Evolutionary conservation across 1,284 basidiomycete genomes (phyloP), one percentile per base, ranked within the genome.

Genomic region (Coniferiporia sulphurascens): DNA sequence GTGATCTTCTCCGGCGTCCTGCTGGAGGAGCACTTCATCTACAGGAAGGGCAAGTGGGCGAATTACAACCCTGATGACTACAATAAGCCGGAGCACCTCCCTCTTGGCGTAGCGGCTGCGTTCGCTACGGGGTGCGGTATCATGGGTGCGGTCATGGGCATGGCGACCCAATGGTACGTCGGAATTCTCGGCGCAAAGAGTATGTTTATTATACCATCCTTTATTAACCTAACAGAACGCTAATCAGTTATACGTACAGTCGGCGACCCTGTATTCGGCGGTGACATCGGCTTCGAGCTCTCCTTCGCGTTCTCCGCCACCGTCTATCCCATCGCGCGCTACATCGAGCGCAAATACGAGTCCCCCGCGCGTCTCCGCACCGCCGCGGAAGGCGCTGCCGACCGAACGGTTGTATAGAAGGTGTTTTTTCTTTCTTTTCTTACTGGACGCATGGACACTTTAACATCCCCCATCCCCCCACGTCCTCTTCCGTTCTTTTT

Each of bases 1-100:
- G 69, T 69, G 19, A 71, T 73, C 59, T 74, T 70, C 66, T 61
- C 62, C 15, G 63, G 62, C 13, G 69, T 74, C 48, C 60, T 74
- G 17, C 43, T 71, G 43, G 66, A 70, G 55, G 73, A 75, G 63
- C 73, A 74, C 64, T 65, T 68, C 58, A 68, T 75, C 60, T 74
- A 74, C 69, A 68, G 73, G 36, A 59, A 62, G 21, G 69, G 68
- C 21, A 61, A 62, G 12, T 74, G 68, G 64, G n/a, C 45, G 17
- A 69, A 68, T 44, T 73, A 73, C 64, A 66, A 69, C 58, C 65
- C 70, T 13, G 69, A 69, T n/a, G 64, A 65, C 34, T 71, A 72
- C 65, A 66, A 67, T 57, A 64, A 65, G 34, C 63, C 62, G 48
- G 51, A 61, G n/a, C 61, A 65, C 19, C 67, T 72, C 27, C 71